These are phyloP conservation scores for Claviceps sp. DNA, from an alignment of 2,329 filamentous ascomycete genomes.

Conservation along the genomic window DNA sequence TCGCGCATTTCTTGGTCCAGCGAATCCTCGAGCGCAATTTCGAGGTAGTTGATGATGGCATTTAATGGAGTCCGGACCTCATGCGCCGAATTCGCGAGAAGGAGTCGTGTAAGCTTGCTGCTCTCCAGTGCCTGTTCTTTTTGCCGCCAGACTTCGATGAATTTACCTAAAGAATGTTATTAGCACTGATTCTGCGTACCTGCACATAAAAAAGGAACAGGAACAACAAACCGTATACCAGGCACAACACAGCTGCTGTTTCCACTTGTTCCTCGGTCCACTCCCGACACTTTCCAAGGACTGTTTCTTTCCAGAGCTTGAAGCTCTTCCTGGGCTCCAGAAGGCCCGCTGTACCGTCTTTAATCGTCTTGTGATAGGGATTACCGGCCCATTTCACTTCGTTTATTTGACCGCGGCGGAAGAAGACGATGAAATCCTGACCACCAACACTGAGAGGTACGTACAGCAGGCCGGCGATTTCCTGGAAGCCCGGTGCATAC, in stretches of 20 bases:
- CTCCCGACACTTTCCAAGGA: slow-evolving; percentile 69
- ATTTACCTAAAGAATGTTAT: slow-evolving; percentile 35
- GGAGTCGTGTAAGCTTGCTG: slow-evolving; percentile 63
- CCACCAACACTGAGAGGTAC: slow-evolving; percentile 68
- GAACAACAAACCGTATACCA: slow-evolving; percentile 61
- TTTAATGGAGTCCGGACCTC: slow-evolving; percentile 85
- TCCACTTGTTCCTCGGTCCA: slow-evolving; percentile 86
- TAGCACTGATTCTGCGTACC: background rate
- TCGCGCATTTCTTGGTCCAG: slow-evolving; percentile 75
- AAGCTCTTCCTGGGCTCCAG: slow-evolving; percentile 72
- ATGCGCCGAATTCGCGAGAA: slow-evolving; percentile 80
- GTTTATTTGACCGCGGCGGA: slow-evolving; percentile 61
- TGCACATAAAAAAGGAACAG: background rate
- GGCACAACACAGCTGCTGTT: slow-evolving; percentile 72
- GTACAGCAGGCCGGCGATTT: slow-evolving; percentile 66
- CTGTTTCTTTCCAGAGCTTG: slow-evolving; percentile 66
- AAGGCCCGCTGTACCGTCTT: slow-evolving; percentile 58
- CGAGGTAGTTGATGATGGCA: slow-evolving; percentile 87
- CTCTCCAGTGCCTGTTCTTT: slow-evolving; percentile 75
- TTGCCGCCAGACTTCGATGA: slow-evolving; percentile 87
- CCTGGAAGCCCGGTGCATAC: slow-evolving; percentile 66
- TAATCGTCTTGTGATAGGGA: slow-evolving; percentile 66
- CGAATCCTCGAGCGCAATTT: slow-evolving; percentile 73
- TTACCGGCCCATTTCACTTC: slow-evolving; percentile 81
- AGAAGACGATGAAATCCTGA: slow-evolving; percentile 80